phyloP scores from a whole-genome alignment of 169 alveolate genomes.

The Cyclospora cayetanensis region DNA sequence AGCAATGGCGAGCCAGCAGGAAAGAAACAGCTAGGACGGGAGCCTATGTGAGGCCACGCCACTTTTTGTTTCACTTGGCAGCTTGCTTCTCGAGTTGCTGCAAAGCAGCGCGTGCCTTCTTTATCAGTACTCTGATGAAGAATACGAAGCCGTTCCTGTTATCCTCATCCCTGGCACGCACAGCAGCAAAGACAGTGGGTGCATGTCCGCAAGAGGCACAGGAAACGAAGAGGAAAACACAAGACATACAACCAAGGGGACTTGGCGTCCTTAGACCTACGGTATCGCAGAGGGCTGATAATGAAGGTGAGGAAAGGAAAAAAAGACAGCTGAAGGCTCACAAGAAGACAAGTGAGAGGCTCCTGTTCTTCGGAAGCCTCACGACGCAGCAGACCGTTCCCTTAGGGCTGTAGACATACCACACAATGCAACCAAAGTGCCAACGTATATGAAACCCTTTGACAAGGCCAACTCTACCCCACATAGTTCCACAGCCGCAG shows the following conservation, averaged over 20 bases:
- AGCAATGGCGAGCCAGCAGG: too few relatives aligned
- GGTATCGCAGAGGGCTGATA: neutral
- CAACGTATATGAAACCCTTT: neutral
- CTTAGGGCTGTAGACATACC: conserved; percentile 50
- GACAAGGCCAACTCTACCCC: neutral
- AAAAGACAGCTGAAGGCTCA: conserved; percentile 9
- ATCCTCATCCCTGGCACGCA: conserved; percentile 65
- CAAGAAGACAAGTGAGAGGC: conserved; percentile 66
- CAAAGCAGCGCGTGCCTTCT: conserved; percentile 47
- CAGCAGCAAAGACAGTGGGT: neutral
- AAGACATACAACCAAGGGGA: neutral
- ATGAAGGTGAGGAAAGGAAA: neutral
- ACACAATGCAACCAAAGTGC: neutral
- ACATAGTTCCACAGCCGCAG: neutral
- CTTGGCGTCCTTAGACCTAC: neutral
- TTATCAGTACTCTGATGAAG: conserved; percentile 15
- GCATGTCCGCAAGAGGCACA: neutral
- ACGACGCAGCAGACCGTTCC: conserved; percentile 70
- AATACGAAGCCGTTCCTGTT: conserved; percentile 68
- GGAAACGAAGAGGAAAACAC: neutral
- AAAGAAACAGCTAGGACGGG: too few relatives aligned
- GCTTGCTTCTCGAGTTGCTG: neutral
- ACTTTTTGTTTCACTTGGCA: neutral
- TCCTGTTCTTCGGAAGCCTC: conserved; percentile 45
- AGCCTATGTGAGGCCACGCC: too few relatives aligned